Conservation (phyloP, 768 basidiomycete species). For the Collybia sordida region DNA sequence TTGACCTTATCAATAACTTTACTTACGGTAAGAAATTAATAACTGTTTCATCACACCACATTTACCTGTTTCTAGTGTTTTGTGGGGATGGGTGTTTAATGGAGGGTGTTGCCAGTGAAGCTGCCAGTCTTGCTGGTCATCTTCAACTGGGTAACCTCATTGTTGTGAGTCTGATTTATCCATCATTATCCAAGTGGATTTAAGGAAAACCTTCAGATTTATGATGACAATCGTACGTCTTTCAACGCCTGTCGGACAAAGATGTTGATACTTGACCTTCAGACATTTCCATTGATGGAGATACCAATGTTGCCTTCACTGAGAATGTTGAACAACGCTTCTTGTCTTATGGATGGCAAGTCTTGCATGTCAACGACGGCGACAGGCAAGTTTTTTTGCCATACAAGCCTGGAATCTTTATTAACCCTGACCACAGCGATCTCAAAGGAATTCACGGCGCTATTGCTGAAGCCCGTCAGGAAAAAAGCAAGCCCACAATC, state of each 20-base stretch:
- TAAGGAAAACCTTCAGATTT: constrained; percentile 52
- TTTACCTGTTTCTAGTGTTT: constrained; percentile 56
- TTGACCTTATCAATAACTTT: constrained; percentile 80
- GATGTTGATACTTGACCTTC: constrained; percentile 8
- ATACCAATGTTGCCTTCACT: constrained; percentile 90
- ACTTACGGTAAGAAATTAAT: constrained; percentile 67
- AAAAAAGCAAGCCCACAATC: constrained; percentile 82
- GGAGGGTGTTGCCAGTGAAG: constrained; percentile 95
- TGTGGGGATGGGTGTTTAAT: constrained; percentile 94
- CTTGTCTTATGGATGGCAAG: constrained; percentile 92
- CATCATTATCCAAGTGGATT: neutral
- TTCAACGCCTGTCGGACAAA: neutral
- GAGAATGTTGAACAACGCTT: constrained; percentile 91
- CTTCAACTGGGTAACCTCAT: constrained; percentile 92
- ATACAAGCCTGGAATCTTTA: neutral
- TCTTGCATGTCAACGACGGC: constrained; percentile 80
- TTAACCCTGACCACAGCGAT: constrained; percentile 48
- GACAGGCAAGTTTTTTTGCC: constrained; percentile 51
- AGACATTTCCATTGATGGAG: constrained; percentile 97
- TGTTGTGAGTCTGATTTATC: constrained; percentile 53
- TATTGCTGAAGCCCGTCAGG: constrained; percentile 73
- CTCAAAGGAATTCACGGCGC: constrained; percentile 74
- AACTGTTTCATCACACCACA: constrained; percentile 1
- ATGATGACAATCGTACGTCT: constrained; percentile 90
- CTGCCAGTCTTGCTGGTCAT: constrained; percentile 91